Evolutionary conservation across 441 rosid species (phyloP).

Genomic region (Manihot esculenta): DNA sequence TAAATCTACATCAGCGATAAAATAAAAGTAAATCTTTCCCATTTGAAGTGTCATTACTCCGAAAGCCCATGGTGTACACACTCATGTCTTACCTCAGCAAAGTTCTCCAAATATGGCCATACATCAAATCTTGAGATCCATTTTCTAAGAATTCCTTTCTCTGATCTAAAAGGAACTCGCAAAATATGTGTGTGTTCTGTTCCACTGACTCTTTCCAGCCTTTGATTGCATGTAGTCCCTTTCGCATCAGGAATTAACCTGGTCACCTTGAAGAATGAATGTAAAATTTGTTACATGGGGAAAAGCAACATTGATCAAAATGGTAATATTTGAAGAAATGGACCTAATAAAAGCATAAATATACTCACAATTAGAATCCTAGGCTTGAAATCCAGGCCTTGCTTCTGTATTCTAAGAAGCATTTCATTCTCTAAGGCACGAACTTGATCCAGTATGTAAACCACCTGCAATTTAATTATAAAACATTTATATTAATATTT

Average conservation of each 20-base stretch:
- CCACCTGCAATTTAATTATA: slow-evolving; percentile 52
- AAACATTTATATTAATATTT: not conserved
- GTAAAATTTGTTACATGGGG: slow-evolving; percentile 10
- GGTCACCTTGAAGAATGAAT: slow-evolving; percentile 56
- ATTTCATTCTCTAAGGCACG: slow-evolving; percentile 93
- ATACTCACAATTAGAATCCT: slow-evolving; percentile 78
- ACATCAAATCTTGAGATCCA: slow-evolving; percentile 99
- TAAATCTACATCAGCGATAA: not conserved
- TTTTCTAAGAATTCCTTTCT: slow-evolving; percentile 79
- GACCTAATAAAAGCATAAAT: slow-evolving; percentile 10
- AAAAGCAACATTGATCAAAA: not conserved
- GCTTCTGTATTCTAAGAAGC: slow-evolving; percentile 78
- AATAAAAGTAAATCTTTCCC: slow-evolving; percentile 1
- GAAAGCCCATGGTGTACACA: not conserved
- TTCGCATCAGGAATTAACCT: slow-evolving; percentile 90
- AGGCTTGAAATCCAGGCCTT: slow-evolving; percentile 86
- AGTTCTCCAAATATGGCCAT: slow-evolving; percentile 95
- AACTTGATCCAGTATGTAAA: slow-evolving; percentile 95
- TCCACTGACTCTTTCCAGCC: slow-evolving; percentile 92
- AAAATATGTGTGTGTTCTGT: slow-evolving; percentile 80
- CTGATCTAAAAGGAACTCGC: slow-evolving; percentile 92
- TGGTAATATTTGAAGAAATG: not conserved
- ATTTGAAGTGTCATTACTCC: not conserved
- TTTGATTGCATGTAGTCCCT: slow-evolving; percentile 92
- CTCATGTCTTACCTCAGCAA: slow-evolving; percentile 61